Evolutionary conservation across 495 filamentous ascomycete species (phyloP).

Genomic region (Patellaria atrata): DNA sequence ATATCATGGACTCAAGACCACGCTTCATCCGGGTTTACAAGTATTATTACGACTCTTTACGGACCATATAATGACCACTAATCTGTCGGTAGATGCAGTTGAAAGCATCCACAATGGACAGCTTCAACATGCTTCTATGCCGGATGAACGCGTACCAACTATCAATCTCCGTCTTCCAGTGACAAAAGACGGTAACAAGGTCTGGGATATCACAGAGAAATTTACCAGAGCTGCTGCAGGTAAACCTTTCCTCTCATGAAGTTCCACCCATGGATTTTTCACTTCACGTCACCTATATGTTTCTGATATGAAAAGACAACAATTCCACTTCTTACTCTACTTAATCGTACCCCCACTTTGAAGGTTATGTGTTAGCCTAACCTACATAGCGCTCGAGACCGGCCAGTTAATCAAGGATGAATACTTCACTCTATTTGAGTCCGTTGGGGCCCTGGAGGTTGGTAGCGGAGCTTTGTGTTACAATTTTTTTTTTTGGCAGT

Average conservation of each 20-base stretch:
- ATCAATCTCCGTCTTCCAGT: too few relatives aligned
- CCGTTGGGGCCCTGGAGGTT: conserved; percentile 90
- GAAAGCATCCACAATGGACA: too few relatives aligned
- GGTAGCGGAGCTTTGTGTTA: too few relatives aligned
- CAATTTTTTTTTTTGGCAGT: conserved; percentile 34
- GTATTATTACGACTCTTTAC: too few relatives aligned
- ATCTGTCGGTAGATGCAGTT: too few relatives aligned
- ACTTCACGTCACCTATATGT: not conserved
- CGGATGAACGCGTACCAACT: too few relatives aligned
- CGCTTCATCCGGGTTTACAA: too few relatives aligned
- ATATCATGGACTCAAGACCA: too few relatives aligned
- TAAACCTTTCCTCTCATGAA: conserved; percentile 28
- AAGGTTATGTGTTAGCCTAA: not conserved
- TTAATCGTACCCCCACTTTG: not conserved
- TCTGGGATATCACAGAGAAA: conserved; percentile 62
- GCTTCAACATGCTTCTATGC: too few relatives aligned
- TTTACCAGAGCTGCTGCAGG: conserved; percentile 58
- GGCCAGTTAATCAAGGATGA: conserved; percentile 91
- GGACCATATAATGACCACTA: too few relatives aligned
- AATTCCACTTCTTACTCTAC: not conserved
- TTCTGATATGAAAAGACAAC: not conserved
- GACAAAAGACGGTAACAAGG: conserved; percentile 36
- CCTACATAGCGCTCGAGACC: conserved; percentile 46
- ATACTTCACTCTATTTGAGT: conserved; percentile 81
- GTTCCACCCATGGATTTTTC: too few relatives aligned